These are phyloP conservation scores for Fusarium kyushuense DNA, from an alignment of 2,329 filamentous ascomycete genomes.

Conservation along the genomic window DNA sequence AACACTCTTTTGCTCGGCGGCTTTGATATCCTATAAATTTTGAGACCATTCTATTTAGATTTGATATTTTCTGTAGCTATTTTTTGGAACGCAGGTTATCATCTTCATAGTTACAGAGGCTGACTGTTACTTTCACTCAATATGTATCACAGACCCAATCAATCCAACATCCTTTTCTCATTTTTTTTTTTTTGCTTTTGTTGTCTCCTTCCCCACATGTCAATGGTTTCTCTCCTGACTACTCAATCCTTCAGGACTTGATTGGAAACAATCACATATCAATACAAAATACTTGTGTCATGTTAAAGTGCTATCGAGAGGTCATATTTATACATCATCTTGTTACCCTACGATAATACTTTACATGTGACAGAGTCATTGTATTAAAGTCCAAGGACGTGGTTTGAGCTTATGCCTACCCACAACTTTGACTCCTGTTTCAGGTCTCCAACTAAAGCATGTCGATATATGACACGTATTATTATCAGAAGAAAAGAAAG, in stretches of 20 bases:
- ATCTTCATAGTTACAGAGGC: background rate
- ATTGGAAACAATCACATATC: background rate
- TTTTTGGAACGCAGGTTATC: background rate
- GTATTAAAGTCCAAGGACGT: background rate
- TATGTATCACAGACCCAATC: fast-evolving
- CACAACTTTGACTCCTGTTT: slow-evolving; percentile 6
- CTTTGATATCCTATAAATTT: background rate
- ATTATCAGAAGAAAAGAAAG: background rate
- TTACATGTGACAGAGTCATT: background rate
- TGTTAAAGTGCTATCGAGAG: background rate
- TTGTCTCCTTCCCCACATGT: background rate
- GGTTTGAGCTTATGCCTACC: background rate
- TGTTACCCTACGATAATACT: no score
- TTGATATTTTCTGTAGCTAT: background rate
- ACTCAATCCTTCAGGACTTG: background rate
- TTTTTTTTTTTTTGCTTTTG: background rate
- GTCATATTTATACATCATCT: background rate
- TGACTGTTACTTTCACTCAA: background rate
- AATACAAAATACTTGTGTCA: background rate
- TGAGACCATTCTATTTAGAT: no score
- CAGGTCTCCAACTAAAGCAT: background rate
- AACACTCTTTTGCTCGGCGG: no score
- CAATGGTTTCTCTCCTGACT: background rate
- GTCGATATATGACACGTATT: background rate
- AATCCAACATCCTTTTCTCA: no score